Conservation (phyloP, 2,329 filamentous ascomycete species). For the Colletotrichum sp. region DNA sequence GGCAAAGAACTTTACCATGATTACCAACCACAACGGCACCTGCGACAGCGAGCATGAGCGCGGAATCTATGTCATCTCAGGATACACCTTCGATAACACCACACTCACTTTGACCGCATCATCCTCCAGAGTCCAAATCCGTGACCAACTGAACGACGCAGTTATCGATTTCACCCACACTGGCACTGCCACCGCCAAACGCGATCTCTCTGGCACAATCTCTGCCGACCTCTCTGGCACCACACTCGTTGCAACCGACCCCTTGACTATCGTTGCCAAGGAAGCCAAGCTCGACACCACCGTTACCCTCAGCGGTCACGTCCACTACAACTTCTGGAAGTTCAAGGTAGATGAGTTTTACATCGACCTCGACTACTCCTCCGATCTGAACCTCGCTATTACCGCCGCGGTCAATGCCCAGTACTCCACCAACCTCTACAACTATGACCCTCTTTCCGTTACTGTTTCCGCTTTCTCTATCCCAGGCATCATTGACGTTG, state of each 20-base stretch:
- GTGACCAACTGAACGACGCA: constrained; percentile 18
- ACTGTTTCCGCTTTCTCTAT: constrained; percentile 40
- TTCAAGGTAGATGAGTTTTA: constrained; percentile 38
- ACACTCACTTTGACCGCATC: constrained; percentile 7
- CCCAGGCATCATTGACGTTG: constrained; percentile 44
- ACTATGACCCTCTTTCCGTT: constrained; percentile 39
- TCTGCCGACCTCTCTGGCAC: constrained; percentile 6
- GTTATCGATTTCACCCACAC: constrained; percentile 19
- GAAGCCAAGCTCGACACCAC: constrained; percentile 36
- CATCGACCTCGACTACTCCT: constrained; percentile 45
- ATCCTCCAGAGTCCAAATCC: neutral
- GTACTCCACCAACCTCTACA: constrained; percentile 37
- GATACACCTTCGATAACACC: constrained; percentile 5
- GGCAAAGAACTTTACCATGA: constrained; percentile 34
- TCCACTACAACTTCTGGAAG: constrained; percentile 42
- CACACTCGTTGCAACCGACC: constrained; percentile 20
- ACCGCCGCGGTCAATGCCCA: constrained; percentile 36
- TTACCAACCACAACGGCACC: constrained; percentile 46
- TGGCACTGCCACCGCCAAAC: constrained; percentile 12
- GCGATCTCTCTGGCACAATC: constrained; percentile 7
- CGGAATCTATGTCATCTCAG: constrained; percentile 39
- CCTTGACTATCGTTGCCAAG: constrained; percentile 40
- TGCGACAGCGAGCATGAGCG: constrained; percentile 43
- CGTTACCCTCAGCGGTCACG: constrained; percentile 44
- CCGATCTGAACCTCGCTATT: constrained; percentile 34